A percentile compares a stretch with the other conserved stretches of the same genome.
These are phyloP conservation scores for Jaapia argillacea DNA, from an alignment of 768 basidiomycete genomes.

Conservation along the genomic window DNA sequence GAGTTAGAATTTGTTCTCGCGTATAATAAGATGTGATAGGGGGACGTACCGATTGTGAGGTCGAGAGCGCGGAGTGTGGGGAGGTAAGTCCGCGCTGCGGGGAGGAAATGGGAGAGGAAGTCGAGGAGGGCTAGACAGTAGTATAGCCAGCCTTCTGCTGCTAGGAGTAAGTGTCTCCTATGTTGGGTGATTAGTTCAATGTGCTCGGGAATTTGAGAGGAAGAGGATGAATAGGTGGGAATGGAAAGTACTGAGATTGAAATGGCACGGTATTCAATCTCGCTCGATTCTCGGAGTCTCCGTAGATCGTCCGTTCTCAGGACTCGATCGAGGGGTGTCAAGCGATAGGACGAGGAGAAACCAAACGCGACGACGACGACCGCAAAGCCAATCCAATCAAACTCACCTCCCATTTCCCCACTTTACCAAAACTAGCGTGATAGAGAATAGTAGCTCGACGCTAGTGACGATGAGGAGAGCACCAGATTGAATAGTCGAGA, in stretches of 20 bases:
- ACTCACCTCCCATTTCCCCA: constrained; percentile 37
- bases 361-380: no score
- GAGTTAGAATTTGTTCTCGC: neutral
- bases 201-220: no score
- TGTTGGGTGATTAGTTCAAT: no score
- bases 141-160: constrained; percentile 52
- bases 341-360: no score
- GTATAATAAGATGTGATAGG: neutral
- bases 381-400: no score
- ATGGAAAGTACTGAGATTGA: no score
- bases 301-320: no score
- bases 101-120: constrained; percentile 44
- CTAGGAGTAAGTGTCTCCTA: constrained; percentile 50
- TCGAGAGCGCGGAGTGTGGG: constrained; percentile 43
- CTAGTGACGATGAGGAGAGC: constrained; percentile 52
- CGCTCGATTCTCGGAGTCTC: no score
- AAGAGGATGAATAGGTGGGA: no score
- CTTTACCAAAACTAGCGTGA: constrained; percentile 39
- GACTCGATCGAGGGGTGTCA: no score
- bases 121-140: constrained; percentile 51
- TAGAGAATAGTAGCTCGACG: constrained; percentile 51
- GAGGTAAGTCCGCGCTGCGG: constrained; percentile 37
- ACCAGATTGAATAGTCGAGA: constrained; percentile 34
- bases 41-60: constrained; percentile 45
- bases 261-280: no score